Evolutionary conservation across 2,329 filamentous ascomycete genomes (phyloP), one percentile per base, ranked within the genome.

Genomic region (Talaromyces verruculosus): DNA sequence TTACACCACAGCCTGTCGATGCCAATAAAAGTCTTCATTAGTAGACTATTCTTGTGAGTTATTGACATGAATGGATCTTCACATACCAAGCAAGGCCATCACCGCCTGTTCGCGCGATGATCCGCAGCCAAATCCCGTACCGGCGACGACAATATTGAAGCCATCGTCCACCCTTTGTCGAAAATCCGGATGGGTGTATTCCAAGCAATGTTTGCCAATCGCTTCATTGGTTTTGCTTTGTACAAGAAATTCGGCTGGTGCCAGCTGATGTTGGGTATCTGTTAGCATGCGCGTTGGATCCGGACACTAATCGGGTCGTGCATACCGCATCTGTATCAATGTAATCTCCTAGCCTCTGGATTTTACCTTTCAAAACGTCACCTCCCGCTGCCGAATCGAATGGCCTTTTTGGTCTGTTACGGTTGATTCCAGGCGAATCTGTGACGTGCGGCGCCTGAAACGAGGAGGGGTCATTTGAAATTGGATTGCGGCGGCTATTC

Each of bases 71-170:
- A 17, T 22, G 11, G 22, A 53, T 30, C 11, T 17, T 43, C 35
- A 49, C 64, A 35, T 65, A 71, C 77, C 79, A 49, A 77, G 67
- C 5, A 83, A 71, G 7, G 80, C 79, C 55, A 71, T 74, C 2
- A 81, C 78, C 1, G 82, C 82, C 37, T 82, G 73, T 68, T 83
- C 78, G 0, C 82, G 76, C 10, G 79, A 82, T 0, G 80, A 82
- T 6, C 82, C 82, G 61, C 77, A 78, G 1, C 82, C 82, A 68
- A 84, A 84, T 0, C 75, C 79, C 57, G 80, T 77, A 0, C 80
- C 80, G 0, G 80, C 82, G 0, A 84, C 80, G 10, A 83, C 73
- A n/a, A 84, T 69, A 19, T 77, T 74, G 53, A 72, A 72, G 0
- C 78, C 80, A 28, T 77, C 68, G 45, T 74, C 72, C 11, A 77